A percentile compares a stretch with the other conserved stretches of the same genome.
Conservation (phyloP, 352 stramenopile species). For the Globisporangium orthogonon region DNA sequence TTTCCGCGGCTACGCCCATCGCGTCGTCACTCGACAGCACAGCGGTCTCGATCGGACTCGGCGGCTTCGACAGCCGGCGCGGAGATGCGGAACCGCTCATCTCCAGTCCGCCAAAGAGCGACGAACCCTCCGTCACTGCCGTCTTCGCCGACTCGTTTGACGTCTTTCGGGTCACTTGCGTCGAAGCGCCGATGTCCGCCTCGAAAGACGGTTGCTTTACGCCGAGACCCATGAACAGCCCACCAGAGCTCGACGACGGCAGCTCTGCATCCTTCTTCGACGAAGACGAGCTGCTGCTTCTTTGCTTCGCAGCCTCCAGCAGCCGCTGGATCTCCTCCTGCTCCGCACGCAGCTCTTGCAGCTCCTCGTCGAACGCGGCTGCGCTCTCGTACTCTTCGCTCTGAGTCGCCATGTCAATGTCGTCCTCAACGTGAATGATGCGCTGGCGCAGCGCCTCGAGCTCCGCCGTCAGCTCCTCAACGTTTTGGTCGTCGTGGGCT, state of each 20-base stretch:
- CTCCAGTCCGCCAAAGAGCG: conserved; percentile 34
- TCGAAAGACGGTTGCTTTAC: conserved; percentile 14
- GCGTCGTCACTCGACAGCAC: background rate
- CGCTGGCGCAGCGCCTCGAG: conserved; percentile 36
- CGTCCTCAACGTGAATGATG: conserved; percentile 48
- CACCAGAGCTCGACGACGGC: conserved; percentile 5
- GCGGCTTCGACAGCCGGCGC: background rate
- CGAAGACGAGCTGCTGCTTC: background rate
- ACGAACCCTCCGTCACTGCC: conserved; percentile 6
- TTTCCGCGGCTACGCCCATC: too few species aligned
- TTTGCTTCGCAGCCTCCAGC: conserved; percentile 11
- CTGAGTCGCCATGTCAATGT: conserved; percentile 62
- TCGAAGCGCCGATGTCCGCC: conserved; percentile 1
- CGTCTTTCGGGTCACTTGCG: background rate
- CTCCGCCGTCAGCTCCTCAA: conserved; percentile 33
- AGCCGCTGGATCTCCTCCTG: conserved; percentile 37
- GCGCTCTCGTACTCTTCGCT: conserved; percentile 69
- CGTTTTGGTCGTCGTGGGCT: conserved; percentile 9
- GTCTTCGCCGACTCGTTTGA: background rate
- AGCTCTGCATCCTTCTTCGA: background rate
- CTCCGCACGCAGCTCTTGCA: conserved; percentile 44
- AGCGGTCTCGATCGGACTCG: background rate
- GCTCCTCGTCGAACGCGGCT: conserved; percentile 52
- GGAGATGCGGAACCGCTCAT: background rate
- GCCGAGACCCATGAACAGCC: conserved; percentile 25